A percentile compares a stretch with the other conserved stretches of the same genome.
phyloP scores from a whole-genome alignment of 202 grass and related monocot species.

The Hordeum pubiflorum region DNA sequence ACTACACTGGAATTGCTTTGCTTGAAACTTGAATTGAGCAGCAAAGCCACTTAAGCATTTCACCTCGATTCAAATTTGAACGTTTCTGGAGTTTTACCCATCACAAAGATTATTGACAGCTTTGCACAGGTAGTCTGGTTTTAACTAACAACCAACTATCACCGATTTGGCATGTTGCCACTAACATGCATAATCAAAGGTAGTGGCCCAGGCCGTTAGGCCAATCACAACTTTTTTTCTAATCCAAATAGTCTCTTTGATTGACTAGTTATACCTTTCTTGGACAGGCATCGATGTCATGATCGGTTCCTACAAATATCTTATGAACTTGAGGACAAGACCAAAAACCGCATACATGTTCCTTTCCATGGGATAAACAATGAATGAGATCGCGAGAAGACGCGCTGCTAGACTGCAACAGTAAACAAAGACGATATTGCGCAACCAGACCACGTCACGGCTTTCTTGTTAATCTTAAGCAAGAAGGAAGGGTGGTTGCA shows the following conservation, averaged over 20 bases:
- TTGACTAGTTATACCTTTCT: background rate
- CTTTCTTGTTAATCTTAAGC: background rate
- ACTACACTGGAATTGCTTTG: background rate
- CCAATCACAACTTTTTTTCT: background rate
- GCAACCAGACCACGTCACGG: background rate
- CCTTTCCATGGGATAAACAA: background rate
- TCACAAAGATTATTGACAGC: background rate
- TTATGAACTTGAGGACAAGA: background rate
- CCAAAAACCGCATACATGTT: background rate
- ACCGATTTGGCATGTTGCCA: background rate
- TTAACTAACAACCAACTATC: background rate
- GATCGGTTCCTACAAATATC: background rate
- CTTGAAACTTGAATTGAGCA: background rate
- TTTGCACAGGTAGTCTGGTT: background rate
- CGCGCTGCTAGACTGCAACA: background rate
- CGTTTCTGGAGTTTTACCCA: background rate
- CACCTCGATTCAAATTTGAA: background rate
- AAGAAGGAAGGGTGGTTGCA: background rate
- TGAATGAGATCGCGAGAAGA: background rate
- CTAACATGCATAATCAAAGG: background rate
- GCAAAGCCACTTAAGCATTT: slow-evolving; percentile 15
- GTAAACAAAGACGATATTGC: slow-evolving; percentile 5
- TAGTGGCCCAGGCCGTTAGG: background rate
- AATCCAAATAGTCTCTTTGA: background rate
- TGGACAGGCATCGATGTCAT: slow-evolving; percentile 5